A percentile compares a stretch with the other conserved stretches of the same genome.
Conservation (phyloP, 371 early-diverging fungal species). For the Syncephalastrum monosporum region DNA sequence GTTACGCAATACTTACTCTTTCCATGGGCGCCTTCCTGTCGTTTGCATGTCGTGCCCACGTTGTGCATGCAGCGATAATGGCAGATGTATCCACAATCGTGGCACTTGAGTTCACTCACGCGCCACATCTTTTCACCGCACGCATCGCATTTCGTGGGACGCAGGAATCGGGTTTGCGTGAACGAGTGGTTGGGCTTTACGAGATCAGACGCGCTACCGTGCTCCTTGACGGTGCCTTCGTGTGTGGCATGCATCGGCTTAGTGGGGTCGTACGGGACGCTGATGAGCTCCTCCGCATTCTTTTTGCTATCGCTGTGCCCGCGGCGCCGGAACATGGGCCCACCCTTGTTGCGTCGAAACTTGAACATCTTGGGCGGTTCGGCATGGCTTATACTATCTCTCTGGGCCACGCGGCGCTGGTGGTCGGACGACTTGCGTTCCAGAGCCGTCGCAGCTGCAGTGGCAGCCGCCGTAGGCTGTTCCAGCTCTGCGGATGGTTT, state of each 20-base stretch:
- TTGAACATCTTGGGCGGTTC: constrained; percentile 46
- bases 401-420: constrained; percentile 31
- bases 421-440: constrained; percentile 17
- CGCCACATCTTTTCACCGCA: constrained; percentile 90
- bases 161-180: constrained; percentile 56
- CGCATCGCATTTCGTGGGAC: constrained; percentile 77
- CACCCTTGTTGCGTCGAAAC: constrained; percentile 32
- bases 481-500: neutral
- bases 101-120: constrained; percentile 74
- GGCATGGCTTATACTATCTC: constrained; percentile 42
- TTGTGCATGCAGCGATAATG: constrained; percentile 41
- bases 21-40: constrained; percentile 1
- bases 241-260: constrained; percentile 4
- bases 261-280: constrained; percentile 31
- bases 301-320: constrained; percentile 19
- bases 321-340: constrained; percentile 18
- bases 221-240: neutral
- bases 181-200: constrained; percentile 54
- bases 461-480: neutral
- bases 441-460: constrained; percentile 1
- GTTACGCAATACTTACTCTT: neutral
- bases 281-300: constrained; percentile 18
- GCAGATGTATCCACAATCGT: constrained; percentile 40
- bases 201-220: neutral
- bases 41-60: constrained; percentile 19